Base-by-base conservation (phyloP, 148 eudicot species). In the Salicornia ramosissima region DNA sequence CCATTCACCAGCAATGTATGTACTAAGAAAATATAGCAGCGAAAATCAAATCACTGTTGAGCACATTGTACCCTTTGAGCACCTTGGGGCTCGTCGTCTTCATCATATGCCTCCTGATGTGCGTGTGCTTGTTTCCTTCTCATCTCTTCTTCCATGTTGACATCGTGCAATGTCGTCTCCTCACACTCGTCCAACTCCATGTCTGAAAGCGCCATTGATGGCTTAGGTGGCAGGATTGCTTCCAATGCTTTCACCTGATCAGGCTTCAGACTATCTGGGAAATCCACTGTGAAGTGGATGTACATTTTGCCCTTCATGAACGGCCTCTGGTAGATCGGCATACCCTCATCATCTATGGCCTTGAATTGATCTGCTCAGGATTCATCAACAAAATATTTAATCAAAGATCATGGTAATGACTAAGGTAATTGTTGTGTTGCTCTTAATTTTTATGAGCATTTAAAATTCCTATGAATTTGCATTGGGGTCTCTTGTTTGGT, bases 121-220 rank as follows among this genome's bases (percentile, higher is more conserved):
- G 83, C 82, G 11, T 68, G 81, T 12, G 81, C 51, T 77, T 84
- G 86, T 80, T 82, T 89, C 76, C 91, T 81, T 30, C 83, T 75
- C 95, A 86, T 83, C 77, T 89, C 95, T 68, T 86, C 95, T 49
- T 86, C 95, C 7, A 89, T 89, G 70, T 89, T 86, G 40, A 89
- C 89, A 69, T 83, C 84, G 43, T 84, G 87, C 77, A 89, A 33
- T 10, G 87, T 86, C 0, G 91, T 86, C 78, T 86, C 95, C 78
- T 89, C 91, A 10, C 91, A 86, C 54, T 89, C 91, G 49, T 89
- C 91, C 31, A 89, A 60, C 79, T 89, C 95, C 89, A 89, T 89
- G 46, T 86, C 89, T 0, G 81, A 74, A 51, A 86, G 56, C 39
- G 73, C 53, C 71, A 63, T 57, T 14, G 78, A 8, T 0, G 95